Evolutionary conservation across 345 rosid genomes (phyloP), one percentile per base, ranked within the genome.

Genomic region (Linum usitatissimum): DNA sequence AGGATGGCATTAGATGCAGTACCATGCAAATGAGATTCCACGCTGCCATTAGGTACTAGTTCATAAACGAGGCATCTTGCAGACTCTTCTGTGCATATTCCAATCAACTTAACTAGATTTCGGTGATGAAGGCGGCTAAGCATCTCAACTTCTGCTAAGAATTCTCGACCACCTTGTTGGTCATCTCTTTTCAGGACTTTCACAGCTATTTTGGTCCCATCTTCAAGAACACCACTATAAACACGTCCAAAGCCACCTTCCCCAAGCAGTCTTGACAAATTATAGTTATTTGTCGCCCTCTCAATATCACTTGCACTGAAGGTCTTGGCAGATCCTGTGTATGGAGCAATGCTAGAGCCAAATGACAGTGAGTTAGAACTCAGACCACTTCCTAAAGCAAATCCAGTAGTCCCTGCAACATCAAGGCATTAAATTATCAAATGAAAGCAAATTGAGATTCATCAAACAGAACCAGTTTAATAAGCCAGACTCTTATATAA

Each of bases 201-300:
- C 63, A 93, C 96, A 0, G 94, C 99, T 31, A 86, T 90, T 68
- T 86, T 71, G 34, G 85, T 93, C 68, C 91, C 91, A 39, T 93
- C 99, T 49, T 90, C 87, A 39, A 93, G 85, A 77, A 78, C 73
- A 61, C 97, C 99, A 59, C 85, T 73, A 18, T 86, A 86, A 65
- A 93, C 99, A 56, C 76, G 80, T 54, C 99, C 99, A 55, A 93
- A 93, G 23, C 97, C 99, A 21, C 99, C 99, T 81, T 93, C 97
- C 66, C 99, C 94, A 18, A 93, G 83, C 57, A 93, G 53, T 78
- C 80, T 80, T 53, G 91, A 77, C 70, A 65, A 79, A 59, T 86
- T 79, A 70, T 89, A 92, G 59, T 83, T 86, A 55, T 73, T 68
- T 1, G 97, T 89, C 65, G 99, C 99, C 75, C 67, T 87, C 77